Conservation (phyloP, 2,329 filamentous ascomycete species). For the Aquanectria penicillioides region DNA sequence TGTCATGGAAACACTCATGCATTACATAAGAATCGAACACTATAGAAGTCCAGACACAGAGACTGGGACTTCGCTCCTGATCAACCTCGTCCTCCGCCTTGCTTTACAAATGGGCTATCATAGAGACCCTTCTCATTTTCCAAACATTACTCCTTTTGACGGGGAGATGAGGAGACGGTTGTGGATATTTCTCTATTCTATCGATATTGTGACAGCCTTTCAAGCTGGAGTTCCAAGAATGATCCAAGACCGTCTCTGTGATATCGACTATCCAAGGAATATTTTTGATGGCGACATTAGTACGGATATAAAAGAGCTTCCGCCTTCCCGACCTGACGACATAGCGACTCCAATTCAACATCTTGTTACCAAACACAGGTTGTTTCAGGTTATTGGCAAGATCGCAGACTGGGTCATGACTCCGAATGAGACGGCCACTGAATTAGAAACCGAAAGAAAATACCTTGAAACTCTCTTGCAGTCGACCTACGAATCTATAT, state of each 20-base stretch:
- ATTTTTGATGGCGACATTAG: slow-evolving; percentile 13
- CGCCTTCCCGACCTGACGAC: neutral
- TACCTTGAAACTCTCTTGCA: neutral
- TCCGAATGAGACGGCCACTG: neutral
- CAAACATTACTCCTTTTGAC: neutral
- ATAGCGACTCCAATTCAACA: neutral
- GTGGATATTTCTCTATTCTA: slow-evolving; percentile 1
- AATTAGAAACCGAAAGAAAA: neutral
- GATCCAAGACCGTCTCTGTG: slow-evolving; percentile 13
- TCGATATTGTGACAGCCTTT: slow-evolving; percentile 5
- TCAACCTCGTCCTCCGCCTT: slow-evolving; percentile 6
- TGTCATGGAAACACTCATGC: slow-evolving; percentile 10
- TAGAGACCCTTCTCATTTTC: slow-evolving; percentile 16
- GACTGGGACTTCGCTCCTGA: slow-evolving; percentile 6
- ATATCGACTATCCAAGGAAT: slow-evolving; percentile 6
- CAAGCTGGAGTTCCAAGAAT: slow-evolving; percentile 14
- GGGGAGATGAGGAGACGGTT: slow-evolving; percentile 18
- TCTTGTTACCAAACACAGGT: slow-evolving; percentile 2
- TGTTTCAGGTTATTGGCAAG: slow-evolving; percentile 6
- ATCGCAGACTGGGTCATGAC: neutral
- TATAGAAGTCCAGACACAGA: slow-evolving; percentile 12
- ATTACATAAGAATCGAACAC: slow-evolving; percentile 13
- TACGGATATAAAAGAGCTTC: neutral
- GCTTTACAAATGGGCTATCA: slow-evolving; percentile 21
- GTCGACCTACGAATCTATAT: neutral